Evolutionary conservation across 148 eudicot species (phyloP).

Genomic region (Chenopodium suecicum): DNA sequence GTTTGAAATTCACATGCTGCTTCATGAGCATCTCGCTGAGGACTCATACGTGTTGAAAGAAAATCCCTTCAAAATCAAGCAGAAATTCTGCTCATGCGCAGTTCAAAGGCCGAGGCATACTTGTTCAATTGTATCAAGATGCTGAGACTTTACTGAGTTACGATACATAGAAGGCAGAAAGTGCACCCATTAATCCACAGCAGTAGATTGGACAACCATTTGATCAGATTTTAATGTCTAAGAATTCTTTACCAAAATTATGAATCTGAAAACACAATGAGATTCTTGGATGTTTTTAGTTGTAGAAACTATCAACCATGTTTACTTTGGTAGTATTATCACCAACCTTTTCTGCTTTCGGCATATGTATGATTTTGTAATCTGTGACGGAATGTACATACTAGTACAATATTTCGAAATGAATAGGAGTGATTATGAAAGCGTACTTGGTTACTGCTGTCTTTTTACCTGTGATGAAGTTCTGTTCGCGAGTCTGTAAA

Average conservation of each 20-base stretch:
- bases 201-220: background rate
- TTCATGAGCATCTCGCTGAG: conserved; percentile 8
- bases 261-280: background rate
- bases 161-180: background rate
- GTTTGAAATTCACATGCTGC: background rate
- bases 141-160: background rate
- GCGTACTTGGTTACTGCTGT: background rate
- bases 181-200: background rate
- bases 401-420: too few species aligned
- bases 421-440: background rate
- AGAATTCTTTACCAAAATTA: background rate
- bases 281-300: background rate
- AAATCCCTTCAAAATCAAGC: too few species aligned
- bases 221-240: background rate
- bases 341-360: background rate
- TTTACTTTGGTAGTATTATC: background rate
- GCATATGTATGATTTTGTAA: background rate
- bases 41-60: background rate
- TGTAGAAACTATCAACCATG: background rate
- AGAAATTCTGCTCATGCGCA: too few species aligned
- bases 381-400: background rate
- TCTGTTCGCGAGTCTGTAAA: background rate
- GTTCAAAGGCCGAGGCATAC: too few species aligned
- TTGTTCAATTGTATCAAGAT: background rate
- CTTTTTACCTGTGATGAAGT: background rate